Conservation (phyloP, 2,329 filamentous ascomycete species). For the Zelopaecilomyces penicillatus region DNA sequence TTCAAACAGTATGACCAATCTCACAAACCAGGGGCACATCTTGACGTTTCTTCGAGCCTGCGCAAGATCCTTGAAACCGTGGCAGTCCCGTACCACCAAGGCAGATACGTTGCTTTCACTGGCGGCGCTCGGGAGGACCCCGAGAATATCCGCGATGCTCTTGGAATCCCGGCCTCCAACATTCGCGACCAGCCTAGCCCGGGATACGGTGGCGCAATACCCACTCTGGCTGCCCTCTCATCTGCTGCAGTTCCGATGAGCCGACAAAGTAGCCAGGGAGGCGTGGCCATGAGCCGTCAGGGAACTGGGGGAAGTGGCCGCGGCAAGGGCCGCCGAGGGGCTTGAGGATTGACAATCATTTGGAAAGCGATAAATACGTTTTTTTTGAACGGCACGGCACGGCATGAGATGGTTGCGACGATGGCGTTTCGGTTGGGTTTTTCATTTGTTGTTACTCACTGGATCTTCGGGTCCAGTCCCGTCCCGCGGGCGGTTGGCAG, state of each 20-base stretch:
- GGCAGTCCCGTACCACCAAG: constrained; percentile 38
- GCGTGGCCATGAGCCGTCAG: constrained; percentile 48
- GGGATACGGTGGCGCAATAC: constrained; percentile 13
- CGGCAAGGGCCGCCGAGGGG: constrained; percentile 34
- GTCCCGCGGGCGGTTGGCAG: too few species aligned
- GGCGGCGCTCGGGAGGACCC: constrained; percentile 38
- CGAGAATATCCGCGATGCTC: constrained; percentile 40
- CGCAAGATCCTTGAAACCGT: constrained; percentile 49
- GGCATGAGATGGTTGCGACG: too few species aligned
- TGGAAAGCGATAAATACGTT: too few species aligned
- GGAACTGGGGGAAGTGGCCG: constrained; percentile 42
- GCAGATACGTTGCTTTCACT: constrained; percentile 40
- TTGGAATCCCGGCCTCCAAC: constrained; percentile 39
- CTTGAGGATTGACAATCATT: too few species aligned
- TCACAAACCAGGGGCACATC: constrained; percentile 46
- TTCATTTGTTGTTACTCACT: too few species aligned
- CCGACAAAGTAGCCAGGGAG: constrained; percentile 46
- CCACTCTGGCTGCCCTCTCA: constrained; percentile 18
- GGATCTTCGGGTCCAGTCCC: too few species aligned
- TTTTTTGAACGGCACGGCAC: too few species aligned
- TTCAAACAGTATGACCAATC: constrained; percentile 47
- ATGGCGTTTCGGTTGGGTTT: too few species aligned
- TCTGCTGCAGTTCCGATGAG: constrained; percentile 43
- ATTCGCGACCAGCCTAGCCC: constrained; percentile 33
- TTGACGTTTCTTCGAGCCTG: constrained; percentile 45